phyloP scores from a whole-genome alignment of 768 basidiomycete genomes.

The Dacryopinax spathularia region DNA sequence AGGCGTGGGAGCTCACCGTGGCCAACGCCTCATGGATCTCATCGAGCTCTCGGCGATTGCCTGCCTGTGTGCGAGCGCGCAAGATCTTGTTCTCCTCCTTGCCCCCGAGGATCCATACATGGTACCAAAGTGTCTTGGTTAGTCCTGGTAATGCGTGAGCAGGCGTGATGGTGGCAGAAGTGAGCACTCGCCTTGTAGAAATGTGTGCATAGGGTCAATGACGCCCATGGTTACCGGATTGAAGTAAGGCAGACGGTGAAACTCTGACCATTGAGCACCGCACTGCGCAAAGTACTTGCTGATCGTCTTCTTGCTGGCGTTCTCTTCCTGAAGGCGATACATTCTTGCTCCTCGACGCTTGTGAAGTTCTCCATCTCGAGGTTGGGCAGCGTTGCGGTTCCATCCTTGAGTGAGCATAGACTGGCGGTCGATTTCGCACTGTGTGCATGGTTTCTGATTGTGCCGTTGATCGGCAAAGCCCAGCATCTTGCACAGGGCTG shows the following conservation, averaged over 20 bases:
- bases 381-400: not conserved
- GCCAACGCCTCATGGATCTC: not conserved
- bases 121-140: not conserved
- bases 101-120: not conserved
- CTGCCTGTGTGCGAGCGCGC: not conserved
- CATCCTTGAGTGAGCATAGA: slow-evolving; percentile 4
- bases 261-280: slow-evolving; percentile 2
- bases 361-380: not conserved
- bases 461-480: slow-evolving; percentile 5
- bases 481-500: slow-evolving; percentile 1
- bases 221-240: not conserved
- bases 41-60: not conserved
- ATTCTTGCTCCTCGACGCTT: not conserved
- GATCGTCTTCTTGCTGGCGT: not conserved
- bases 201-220: slow-evolving; percentile 7
- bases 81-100: not conserved
- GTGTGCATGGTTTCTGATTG: slow-evolving; percentile 16
- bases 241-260: slow-evolving; percentile 4
- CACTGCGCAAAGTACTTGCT: not conserved
- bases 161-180: not conserved
- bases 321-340: not conserved
- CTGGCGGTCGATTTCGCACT: slow-evolving; percentile 17
- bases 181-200: not conserved
- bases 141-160: not conserved
- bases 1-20: not conserved